Evolutionary conservation across 2,329 filamentous ascomycete species (phyloP), one percentile per base, ranked within the genome.

Genomic region (Fusarium continuum): DNA sequence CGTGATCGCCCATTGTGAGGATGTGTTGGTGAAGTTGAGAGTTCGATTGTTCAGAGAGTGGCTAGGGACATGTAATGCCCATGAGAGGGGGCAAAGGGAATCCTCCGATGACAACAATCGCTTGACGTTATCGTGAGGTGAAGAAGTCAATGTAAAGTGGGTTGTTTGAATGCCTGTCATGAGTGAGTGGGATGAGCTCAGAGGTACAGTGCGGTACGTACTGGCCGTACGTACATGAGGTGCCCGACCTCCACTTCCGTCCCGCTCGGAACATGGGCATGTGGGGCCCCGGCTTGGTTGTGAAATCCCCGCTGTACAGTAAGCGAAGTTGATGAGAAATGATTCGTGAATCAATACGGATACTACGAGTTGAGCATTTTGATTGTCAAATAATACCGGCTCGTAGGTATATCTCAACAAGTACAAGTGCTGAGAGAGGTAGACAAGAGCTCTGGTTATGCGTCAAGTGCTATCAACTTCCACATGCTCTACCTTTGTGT

Each of bases 1-100:
- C 82, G 70, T 83, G 79, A 72, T 88, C 84, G 36, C 81, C 85
- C 86, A 89, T 89, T 35, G 60, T 77, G 69, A 54, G 25, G 16
- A 39, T 19, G 20, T 50, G 19, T 31, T 41, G 22, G 14, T 25
- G 35, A 7, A 22, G 16, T 14, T 8, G 6, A 23, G 17, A 14
- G 7, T 35, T 19, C 20, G 20, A 11, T 19, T 46, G 17, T 36
- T 40, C 17, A 41, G 16, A 29, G 16, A 39, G 23, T 22, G 36
- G 10, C 14, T 23, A 26, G 25, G 32, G 17, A 26, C 35, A 55
- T 56, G 55, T 9, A 32, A 38, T 4, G 32, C 31, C 17, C 19
- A 29, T 41, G 14, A 8, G 34, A 55, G 38, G 31, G 19, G 23
- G 43, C n/a, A 26, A 28, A 23, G 45, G 38, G 28, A 51, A 39